Evolutionary conservation across 805 yeast genomes (phyloP).

Genomic region (Aciculoconidium aculeatum): DNA sequence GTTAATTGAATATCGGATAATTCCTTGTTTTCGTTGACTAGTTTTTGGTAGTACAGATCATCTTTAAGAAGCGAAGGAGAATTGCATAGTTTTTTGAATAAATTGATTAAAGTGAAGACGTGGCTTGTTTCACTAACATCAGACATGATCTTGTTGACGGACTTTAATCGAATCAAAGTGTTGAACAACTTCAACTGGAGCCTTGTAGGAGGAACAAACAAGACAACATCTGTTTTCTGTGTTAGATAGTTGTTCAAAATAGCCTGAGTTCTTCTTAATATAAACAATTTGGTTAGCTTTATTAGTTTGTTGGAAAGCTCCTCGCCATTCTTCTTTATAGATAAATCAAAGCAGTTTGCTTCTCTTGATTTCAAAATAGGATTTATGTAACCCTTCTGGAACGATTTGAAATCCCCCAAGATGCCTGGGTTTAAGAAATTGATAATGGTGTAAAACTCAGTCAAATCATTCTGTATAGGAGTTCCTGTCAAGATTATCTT

Average conservation of each 20-base stretch:
- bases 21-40: slow-evolving; percentile 6
- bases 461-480: slow-evolving; percentile 88
- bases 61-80: slow-evolving; percentile 59
- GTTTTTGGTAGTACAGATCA: slow-evolving; percentile 38
- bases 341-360: slow-evolving; percentile 47
- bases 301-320: slow-evolving; percentile 59
- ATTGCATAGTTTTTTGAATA: slow-evolving; percentile 77
- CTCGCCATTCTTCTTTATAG: slow-evolving; percentile 50
- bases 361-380: slow-evolving; percentile 74
- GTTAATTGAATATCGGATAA: slow-evolving; percentile 9
- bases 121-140: slow-evolving; percentile 29
- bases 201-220: slow-evolving; percentile 73
- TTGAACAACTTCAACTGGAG: slow-evolving; percentile 54
- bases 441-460: slow-evolving; percentile 73
- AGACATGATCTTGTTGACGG: slow-evolving; percentile 25
- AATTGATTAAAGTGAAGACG: slow-evolving; percentile 62
- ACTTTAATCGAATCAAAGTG: slow-evolving; percentile 37
- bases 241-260: slow-evolving; percentile 57
- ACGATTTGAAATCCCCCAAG: slow-evolving; percentile 53
- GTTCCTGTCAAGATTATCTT: slow-evolving; percentile 79
- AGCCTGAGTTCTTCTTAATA: slow-evolving; percentile 65
- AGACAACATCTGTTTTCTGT: slow-evolving; percentile 64
- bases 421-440: slow-evolving; percentile 83
- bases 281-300: slow-evolving; percentile 56
- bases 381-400: slow-evolving; percentile 55